These are phyloP conservation scores for Mangifera indica DNA, from an alignment of 345 rosid species.

Conservation along the genomic window DNA sequence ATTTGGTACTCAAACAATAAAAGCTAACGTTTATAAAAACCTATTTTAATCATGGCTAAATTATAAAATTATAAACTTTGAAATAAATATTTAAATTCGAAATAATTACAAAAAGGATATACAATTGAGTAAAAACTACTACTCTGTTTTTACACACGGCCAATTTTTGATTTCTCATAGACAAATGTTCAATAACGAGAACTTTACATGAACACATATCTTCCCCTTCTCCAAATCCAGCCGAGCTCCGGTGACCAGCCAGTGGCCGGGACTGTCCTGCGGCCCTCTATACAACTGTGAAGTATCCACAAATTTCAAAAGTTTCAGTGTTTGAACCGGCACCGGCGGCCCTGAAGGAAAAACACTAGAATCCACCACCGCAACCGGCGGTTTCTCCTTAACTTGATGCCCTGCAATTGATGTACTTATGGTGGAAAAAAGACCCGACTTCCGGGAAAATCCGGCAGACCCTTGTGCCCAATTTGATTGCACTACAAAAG, in stretches of 20 bases:
- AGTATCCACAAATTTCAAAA: conserved; percentile 67
- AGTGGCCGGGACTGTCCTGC: conserved; percentile 84
- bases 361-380: conserved; percentile 72
- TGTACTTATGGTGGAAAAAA: conserved; percentile 67
- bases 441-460: conserved; percentile 62
- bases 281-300: conserved; percentile 79
- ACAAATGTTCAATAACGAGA: conserved; percentile 50
- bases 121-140: background rate
- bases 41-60: too few relatives aligned
- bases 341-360: conserved; percentile 87
- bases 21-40: too few relatives aligned
- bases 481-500: conserved; percentile 39
- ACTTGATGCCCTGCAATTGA: conserved; percentile 45
- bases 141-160: background rate
- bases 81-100: too few relatives aligned
- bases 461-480: conserved; percentile 59
- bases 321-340: conserved; percentile 63
- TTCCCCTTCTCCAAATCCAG: conserved; percentile 73
- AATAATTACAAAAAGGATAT: background rate
- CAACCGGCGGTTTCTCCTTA: conserved; percentile 36
- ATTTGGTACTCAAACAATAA: too few relatives aligned
- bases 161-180: background rate
- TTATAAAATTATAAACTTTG: too few relatives aligned
- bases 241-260: conserved; percentile 83
- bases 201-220: conserved; percentile 73